phyloP scores from a whole-genome alignment of 768 basidiomycete species.

The Chalciporus sphaerocephalus region DNA sequence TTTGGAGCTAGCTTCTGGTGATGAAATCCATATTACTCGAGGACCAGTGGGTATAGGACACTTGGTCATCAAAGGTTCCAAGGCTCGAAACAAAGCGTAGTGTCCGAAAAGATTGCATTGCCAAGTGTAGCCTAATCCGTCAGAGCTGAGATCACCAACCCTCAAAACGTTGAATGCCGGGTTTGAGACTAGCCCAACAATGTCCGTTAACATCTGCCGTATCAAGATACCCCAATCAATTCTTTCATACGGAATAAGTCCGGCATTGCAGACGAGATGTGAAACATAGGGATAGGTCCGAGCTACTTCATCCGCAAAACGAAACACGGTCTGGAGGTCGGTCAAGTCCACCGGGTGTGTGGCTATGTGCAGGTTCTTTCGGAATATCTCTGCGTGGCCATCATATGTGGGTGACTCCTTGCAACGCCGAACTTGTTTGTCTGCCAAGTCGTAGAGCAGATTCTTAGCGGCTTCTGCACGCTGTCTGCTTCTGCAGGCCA shows the following conservation, averaged over 20 bases:
- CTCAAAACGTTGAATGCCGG: constrained; percentile 58
- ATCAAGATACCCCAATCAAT: constrained; percentile 49
- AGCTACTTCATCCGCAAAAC: constrained; percentile 53
- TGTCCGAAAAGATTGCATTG: constrained; percentile 83
- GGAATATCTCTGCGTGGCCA: constrained; percentile 54
- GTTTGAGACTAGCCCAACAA: constrained; percentile 45
- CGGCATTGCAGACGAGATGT: constrained; percentile 78
- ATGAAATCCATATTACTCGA: constrained; percentile 78
- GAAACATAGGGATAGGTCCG: constrained; percentile 74
- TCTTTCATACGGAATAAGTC: constrained; percentile 50
- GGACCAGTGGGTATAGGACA: constrained; percentile 41
- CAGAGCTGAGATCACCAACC: constrained; percentile 53
- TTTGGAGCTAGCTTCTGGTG: constrained; percentile 53
- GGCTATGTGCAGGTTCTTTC: constrained; percentile 55
- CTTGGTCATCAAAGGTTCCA: constrained; percentile 50
- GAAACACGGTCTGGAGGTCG: constrained; percentile 53
- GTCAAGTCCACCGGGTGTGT: constrained; percentile 64
- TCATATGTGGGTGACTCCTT: constrained; percentile 37
- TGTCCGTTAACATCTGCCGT: constrained; percentile 44
- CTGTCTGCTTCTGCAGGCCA: constrained; percentile 71
- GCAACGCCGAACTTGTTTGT: constrained; percentile 46
- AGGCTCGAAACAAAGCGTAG: constrained; percentile 66
- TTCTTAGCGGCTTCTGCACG: constrained; percentile 59
- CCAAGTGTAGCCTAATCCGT: constrained; percentile 79
- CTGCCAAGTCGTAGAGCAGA: constrained; percentile 51